Percentiles rank a stretch among this genome's conserved stretches.
Evolutionary conservation across 2,329 filamentous ascomycete species (phyloP).

Genomic region (Stemphylium vesicarium): DNA sequence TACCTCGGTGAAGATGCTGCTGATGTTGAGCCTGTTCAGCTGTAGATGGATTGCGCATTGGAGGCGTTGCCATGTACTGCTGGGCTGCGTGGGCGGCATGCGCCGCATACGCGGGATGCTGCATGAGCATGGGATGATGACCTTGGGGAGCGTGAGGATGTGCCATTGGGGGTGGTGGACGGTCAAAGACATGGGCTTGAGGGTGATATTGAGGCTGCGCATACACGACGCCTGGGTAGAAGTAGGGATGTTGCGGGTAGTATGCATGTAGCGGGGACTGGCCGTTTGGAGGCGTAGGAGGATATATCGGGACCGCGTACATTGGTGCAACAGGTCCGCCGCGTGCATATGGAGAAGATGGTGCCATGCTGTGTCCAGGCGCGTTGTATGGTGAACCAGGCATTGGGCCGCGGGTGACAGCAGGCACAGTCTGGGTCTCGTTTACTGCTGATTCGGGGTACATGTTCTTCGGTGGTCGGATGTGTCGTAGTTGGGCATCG

Average conservation of each 20-base stretch:
- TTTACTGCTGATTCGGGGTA: slow-evolving; percentile 96
- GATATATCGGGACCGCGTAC: slow-evolving; percentile 49
- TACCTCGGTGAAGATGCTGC: slow-evolving; percentile 39
- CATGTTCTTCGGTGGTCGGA: slow-evolving; percentile 89
- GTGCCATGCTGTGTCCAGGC: slow-evolving; percentile 59
- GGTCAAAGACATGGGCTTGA: slow-evolving; percentile 35
- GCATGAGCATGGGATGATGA: slow-evolving; percentile 36
- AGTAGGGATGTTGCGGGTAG: slow-evolving; percentile 43
- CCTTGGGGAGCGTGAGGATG: slow-evolving; percentile 49
- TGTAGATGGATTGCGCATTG: slow-evolving; percentile 51
- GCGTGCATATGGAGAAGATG: slow-evolving; percentile 58
- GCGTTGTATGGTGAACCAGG: slow-evolving; percentile 62
- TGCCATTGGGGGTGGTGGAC: slow-evolving; percentile 49
- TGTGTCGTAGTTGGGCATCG: slow-evolving; percentile 79
- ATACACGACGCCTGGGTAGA: slow-evolving; percentile 43
- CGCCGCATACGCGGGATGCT: slow-evolving; percentile 36
- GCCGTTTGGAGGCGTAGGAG: slow-evolving; percentile 51
- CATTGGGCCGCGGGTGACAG: slow-evolving; percentile 78
- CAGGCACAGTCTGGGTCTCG: slow-evolving; percentile 79
- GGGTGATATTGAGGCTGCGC: slow-evolving; percentile 39
- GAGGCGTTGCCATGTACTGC: slow-evolving; percentile 46
- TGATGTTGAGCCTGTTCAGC: slow-evolving; percentile 50
- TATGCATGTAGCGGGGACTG: slow-evolving; percentile 52
- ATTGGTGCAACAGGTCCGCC: slow-evolving; percentile 50
- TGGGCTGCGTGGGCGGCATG: slow-evolving; percentile 41